Percentiles rank a stretch among this genome's conserved stretches.
phyloP scores from a whole-genome alignment of 2,329 filamentous ascomycete genomes.

The Arthrinium puccinioides region DNA sequence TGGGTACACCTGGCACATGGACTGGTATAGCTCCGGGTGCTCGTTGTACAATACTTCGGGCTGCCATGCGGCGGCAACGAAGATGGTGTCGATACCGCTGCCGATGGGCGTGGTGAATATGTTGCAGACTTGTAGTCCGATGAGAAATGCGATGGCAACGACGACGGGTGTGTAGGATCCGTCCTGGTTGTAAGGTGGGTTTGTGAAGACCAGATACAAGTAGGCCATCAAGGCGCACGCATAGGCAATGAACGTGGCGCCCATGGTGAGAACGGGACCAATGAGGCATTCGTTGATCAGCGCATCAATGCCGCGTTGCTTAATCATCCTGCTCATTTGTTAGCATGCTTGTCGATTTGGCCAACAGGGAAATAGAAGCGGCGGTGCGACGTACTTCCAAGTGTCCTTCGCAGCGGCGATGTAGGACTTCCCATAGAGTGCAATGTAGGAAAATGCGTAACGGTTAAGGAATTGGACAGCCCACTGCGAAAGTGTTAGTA shows the following conservation, averaged over 20 bases:
- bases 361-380: not conserved
- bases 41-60: constrained; percentile 70
- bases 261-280: constrained; percentile 49
- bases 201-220: constrained; percentile 76
- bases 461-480: constrained; percentile 82
- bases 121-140: constrained; percentile 83
- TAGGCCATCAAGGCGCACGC: constrained; percentile 75
- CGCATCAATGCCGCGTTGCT: constrained; percentile 83
- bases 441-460: constrained; percentile 89
- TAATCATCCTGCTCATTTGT: constrained; percentile 59
- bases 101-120: constrained; percentile 83
- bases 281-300: constrained; percentile 85
- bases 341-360: not conserved
- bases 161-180: constrained; percentile 63
- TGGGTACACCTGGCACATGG: constrained; percentile 77
- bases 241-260: constrained; percentile 73
- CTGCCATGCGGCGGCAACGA: constrained; percentile 68
- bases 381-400: constrained; percentile 48
- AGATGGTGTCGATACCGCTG: constrained; percentile 87
- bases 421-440: constrained; percentile 85
- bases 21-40: constrained; percentile 73
- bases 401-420: constrained; percentile 82
- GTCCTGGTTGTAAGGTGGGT: constrained; percentile 66
- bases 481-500: constrained; percentile 49
- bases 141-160: constrained; percentile 58